Conservation (phyloP, 176 grass and related monocot genomes). For the Triticum turgidum region DNA sequence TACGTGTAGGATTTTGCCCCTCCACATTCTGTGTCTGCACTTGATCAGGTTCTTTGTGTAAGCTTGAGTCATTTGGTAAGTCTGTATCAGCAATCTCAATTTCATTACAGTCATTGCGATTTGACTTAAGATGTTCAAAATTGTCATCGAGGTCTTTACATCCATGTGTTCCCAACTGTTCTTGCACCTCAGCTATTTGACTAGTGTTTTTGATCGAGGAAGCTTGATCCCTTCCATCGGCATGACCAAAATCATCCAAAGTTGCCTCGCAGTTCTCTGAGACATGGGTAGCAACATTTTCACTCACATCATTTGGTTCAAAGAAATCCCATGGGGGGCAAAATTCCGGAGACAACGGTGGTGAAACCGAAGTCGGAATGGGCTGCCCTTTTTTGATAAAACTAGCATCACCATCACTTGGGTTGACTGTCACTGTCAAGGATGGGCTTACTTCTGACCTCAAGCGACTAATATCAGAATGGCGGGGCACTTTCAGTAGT, state of each 20-base stretch:
- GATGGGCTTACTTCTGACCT: constrained; percentile 25
- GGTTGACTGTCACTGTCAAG: constrained; percentile 41
- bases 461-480: constrained; percentile 41
- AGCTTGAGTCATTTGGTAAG: constrained; percentile 16
- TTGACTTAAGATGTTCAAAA: background rate
- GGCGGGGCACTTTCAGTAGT: background rate
- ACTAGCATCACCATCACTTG: constrained; percentile 2
- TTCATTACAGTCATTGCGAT: constrained; percentile 13
- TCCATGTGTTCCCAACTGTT: background rate
- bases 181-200: background rate
- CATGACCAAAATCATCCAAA: background rate
- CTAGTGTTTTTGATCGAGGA: constrained; percentile 23
- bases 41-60: constrained; percentile 12
- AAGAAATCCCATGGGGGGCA: constrained; percentile 66
- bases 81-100: background rate
- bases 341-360: background rate
- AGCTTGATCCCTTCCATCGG: constrained; percentile 10
- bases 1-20: background rate
- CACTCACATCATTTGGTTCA: constrained; percentile 33
- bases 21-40: background rate
- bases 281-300: constrained; percentile 8
- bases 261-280: background rate
- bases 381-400: constrained; percentile 30
- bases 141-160: constrained; percentile 1
- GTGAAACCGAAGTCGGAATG: background rate